Evolutionary conservation across 495 filamentous ascomycete species (phyloP).

Genomic region (Thozetella sp.): DNA sequence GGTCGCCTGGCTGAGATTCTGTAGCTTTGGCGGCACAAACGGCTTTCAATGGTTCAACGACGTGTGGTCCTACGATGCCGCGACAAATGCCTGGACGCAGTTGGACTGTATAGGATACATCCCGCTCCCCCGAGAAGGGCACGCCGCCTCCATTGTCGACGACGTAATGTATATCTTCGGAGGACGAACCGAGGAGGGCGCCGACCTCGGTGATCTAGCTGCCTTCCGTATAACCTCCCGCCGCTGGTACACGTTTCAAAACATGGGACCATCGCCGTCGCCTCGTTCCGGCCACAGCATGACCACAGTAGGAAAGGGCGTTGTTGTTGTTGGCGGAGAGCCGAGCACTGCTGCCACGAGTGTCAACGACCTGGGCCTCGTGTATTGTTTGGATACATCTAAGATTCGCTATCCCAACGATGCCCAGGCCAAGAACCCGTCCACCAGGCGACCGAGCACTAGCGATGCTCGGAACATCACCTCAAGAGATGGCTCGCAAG

Average conservation of each 20-base stretch:
- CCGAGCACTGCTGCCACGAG: conserved; percentile 85
- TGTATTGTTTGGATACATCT: conserved; percentile 88
- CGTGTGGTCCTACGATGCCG: conserved; percentile 93
- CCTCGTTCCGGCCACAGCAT: conserved; percentile 95
- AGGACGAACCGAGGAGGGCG: conserved; percentile 90
- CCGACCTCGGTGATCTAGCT: conserved; percentile 90
- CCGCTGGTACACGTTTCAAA: conserved; percentile 99
- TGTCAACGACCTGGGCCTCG: conserved; percentile 79
- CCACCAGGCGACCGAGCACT: conserved; percentile 41
- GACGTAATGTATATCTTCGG: conserved; percentile 99
- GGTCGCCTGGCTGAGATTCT: conserved; percentile 17
- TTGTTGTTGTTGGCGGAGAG: conserved; percentile 91
- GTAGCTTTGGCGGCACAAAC: conserved; percentile 94
- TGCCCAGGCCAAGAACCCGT: conserved; percentile 48
- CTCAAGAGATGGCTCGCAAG: conserved; percentile 66
- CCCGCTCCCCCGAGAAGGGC: conserved; percentile 88
- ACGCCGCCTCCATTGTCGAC: conserved; percentile 88
- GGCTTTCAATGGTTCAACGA: conserved; percentile 97
- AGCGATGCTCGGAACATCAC: conserved; percentile 36
- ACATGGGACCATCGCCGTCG: conserved; percentile 97
- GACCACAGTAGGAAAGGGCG: conserved; percentile 89
- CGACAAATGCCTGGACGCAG: conserved; percentile 78
- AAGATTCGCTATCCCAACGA: conserved; percentile 97
- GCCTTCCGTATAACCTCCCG: conserved; percentile 91
- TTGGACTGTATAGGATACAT: conserved; percentile 98